Percentiles rank a stretch among this genome's conserved stretches.
phyloP scores from a whole-genome alignment of 805 yeast species.

The Monosporozyma servazzii region DNA sequence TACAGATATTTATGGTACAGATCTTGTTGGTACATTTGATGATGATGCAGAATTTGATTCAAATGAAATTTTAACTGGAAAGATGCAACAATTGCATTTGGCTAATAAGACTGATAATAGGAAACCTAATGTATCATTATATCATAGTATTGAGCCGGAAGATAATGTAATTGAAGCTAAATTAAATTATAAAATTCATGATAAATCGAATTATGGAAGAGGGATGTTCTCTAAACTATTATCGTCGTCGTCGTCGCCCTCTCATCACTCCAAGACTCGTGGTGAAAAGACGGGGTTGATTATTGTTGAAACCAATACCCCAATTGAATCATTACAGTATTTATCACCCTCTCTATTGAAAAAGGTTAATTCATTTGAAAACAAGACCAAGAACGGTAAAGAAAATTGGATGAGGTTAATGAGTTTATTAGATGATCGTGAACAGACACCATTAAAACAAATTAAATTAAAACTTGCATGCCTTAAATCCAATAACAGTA shows the following conservation, averaged over 20 bases:
- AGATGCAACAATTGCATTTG: conserved; percentile 22
- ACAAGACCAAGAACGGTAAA: conserved; percentile 23
- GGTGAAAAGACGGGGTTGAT: conserved; percentile 22
- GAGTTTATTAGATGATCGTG: conserved; percentile 18
- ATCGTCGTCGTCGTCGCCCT: neutral
- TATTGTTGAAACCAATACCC: conserved; percentile 19
- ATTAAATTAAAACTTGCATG: conserved; percentile 26
- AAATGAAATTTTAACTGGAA: conserved; percentile 18
- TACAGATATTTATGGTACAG: conserved; percentile 20
- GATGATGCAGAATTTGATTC: conserved; percentile 16
- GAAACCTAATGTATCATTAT: neutral
- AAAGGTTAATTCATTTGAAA: conserved; percentile 26
- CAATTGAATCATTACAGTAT: conserved; percentile 29
- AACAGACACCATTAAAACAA: conserved; percentile 16
- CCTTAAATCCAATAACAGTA: conserved; percentile 20
- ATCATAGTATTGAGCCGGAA: conserved; percentile 3
- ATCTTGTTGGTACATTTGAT: conserved; percentile 21
- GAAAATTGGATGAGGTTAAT: conserved; percentile 25
- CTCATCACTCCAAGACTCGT: conserved; percentile 1
- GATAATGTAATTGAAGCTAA: conserved; percentile 10
- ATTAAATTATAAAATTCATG: conserved; percentile 11
- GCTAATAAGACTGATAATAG: conserved; percentile 1
- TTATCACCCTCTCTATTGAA: conserved; percentile 28
- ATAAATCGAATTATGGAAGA: neutral
- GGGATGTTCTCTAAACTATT: conserved; percentile 2